Conservation (phyloP, 2,329 filamentous ascomycete genomes). For the Metarhizium brunneum region DNA sequence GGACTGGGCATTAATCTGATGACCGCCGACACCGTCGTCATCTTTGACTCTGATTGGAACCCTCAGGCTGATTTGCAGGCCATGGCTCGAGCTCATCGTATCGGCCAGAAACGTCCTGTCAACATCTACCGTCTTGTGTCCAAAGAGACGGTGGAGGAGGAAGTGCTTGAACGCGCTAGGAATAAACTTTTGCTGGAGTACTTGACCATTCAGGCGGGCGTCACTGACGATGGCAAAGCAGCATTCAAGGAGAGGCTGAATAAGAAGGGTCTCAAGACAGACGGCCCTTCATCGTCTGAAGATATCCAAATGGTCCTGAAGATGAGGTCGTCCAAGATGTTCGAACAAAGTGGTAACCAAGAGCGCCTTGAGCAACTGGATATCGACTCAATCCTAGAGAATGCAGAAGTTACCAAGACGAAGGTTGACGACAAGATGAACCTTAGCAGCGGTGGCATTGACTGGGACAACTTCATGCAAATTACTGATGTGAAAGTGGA, state of each 20-base stretch:
- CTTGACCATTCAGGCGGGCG: slow-evolving; percentile 91
- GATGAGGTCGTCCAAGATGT: slow-evolving; percentile 97
- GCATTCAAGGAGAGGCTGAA: slow-evolving; percentile 66
- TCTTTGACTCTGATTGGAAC: slow-evolving; percentile 99
- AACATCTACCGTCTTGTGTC: slow-evolving; percentile 95
- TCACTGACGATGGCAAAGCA: slow-evolving; percentile 89
- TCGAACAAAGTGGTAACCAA: slow-evolving; percentile 94
- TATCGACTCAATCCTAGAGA: slow-evolving; percentile 93
- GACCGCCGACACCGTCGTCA: slow-evolving; percentile 95
- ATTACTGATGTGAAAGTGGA: slow-evolving; percentile 98
- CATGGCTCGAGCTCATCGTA: slow-evolving; percentile 96
- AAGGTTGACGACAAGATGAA: slow-evolving; percentile 88
- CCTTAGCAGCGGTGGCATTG: slow-evolving; percentile 77
- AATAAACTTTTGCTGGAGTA: slow-evolving; percentile 98
- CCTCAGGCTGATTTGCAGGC: slow-evolving; percentile 96
- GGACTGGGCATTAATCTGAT: slow-evolving; percentile 98
- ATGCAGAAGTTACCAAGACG: slow-evolving; percentile 94
- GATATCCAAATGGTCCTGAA: slow-evolving; percentile 96
- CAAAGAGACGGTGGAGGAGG: slow-evolving; percentile 97
- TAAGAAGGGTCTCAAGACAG: slow-evolving; percentile 63
- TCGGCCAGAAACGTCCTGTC: slow-evolving; percentile 91
- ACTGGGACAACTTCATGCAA: slow-evolving; percentile 91
- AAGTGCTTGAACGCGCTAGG: slow-evolving; percentile 88
- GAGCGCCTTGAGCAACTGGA: slow-evolving; percentile 94
- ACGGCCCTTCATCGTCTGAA: slow-evolving; percentile 81